Evolutionary conservation across 495 filamentous ascomycete genomes (phyloP).

Genomic region (Aspergillus diversus): DNA sequence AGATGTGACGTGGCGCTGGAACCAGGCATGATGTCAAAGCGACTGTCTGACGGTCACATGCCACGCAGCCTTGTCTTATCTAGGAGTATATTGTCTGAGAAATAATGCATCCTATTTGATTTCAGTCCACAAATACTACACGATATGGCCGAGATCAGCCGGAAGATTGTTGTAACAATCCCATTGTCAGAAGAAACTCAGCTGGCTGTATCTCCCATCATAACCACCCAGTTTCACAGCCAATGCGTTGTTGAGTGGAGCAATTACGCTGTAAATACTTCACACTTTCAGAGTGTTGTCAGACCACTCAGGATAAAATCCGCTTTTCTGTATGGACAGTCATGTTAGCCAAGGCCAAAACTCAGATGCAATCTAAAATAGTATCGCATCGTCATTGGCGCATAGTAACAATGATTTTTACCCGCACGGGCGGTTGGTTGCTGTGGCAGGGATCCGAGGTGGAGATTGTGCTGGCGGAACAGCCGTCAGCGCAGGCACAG

Average conservation of each 20-base stretch:
- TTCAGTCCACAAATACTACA: neutral
- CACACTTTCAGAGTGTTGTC: neutral
- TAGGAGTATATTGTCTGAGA: too few species aligned
- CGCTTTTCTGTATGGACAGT: slow-evolving; percentile 6
- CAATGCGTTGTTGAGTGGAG: slow-evolving; percentile 9
- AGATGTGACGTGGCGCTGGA: neutral
- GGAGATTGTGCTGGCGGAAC: slow-evolving; percentile 32
- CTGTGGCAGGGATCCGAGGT: slow-evolving; percentile 44
- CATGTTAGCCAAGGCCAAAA: neutral
- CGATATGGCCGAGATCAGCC: neutral
- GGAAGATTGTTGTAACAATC: neutral
- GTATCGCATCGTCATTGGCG: neutral
- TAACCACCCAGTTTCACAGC: neutral
- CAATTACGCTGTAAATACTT: neutral
- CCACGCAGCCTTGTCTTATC: slow-evolving; percentile 7
- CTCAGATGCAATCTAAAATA: slow-evolving; percentile 2
- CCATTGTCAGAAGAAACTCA: neutral
- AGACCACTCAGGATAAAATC: neutral
- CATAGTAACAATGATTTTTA: neutral
- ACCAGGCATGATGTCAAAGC: slow-evolving; percentile 1
- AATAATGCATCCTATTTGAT: neutral
- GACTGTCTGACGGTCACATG: slow-evolving; percentile 22
- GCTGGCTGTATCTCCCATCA: neutral
- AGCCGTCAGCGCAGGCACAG: slow-evolving; percentile 19
- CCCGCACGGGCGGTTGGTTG: slow-evolving; percentile 31